A percentile compares a stretch with the other conserved stretches of the same genome.
Conservation (phyloP, 2,329 filamentous ascomycete genomes). For the Neonectria magnoliae region DNA sequence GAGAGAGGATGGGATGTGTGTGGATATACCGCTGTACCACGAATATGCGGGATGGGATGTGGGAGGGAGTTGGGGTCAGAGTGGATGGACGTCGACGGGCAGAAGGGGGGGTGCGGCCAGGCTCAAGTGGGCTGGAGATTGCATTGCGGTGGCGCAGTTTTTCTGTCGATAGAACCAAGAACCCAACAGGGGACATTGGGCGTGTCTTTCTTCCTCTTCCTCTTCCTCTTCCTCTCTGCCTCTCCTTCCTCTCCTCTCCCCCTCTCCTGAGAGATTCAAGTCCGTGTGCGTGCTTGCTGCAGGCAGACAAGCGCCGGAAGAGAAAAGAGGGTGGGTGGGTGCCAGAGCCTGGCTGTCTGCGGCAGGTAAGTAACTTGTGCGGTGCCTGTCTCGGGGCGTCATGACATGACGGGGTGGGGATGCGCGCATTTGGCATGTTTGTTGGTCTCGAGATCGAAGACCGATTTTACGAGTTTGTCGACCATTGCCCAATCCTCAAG, state of each 20-base stretch:
- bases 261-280: not conserved
- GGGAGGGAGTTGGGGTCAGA: constrained; percentile 16
- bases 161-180: constrained; percentile 21
- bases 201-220: not conserved
- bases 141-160: constrained; percentile 23
- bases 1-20: not conserved
- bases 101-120: constrained; percentile 2
- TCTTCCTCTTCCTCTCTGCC: too few relatives aligned
- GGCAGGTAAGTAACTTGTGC: not conserved
- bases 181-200: constrained; percentile 11
- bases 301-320: not conserved
- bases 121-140: constrained; percentile 28
- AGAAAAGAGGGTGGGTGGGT: too few relatives aligned
- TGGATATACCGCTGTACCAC: constrained; percentile 1
- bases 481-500: constrained; percentile 1
- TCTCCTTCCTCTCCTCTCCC: not conserved
- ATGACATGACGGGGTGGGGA: constrained; percentile 20
- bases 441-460: constrained; percentile 9
- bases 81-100: constrained; percentile 10
- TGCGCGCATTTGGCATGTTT: constrained; percentile 15
- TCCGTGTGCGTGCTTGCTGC: constrained; percentile 11
- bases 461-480: not conserved
- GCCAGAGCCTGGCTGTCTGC: not conserved
- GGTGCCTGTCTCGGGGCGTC: constrained; percentile 19
- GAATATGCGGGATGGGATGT: constrained; percentile 6